phyloP scores from a whole-genome alignment of 495 filamentous ascomycete genomes.

The Talaromyces ruber region DNA sequence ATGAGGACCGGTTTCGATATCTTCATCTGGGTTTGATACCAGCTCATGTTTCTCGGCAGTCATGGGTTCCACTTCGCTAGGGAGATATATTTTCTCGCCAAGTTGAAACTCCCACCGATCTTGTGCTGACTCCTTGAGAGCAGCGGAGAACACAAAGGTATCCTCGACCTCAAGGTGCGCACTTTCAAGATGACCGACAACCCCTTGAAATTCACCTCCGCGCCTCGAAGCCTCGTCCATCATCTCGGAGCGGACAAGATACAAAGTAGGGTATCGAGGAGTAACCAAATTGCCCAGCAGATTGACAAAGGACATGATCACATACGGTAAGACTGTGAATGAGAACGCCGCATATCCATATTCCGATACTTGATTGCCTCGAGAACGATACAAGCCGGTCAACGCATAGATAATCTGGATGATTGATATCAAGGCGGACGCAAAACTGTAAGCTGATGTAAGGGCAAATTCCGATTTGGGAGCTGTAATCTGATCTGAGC shows the following conservation, averaged over 20 bases:
- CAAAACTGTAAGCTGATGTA: slow-evolving; percentile 15
- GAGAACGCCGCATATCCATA: slow-evolving; percentile 38
- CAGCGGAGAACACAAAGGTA: neutral
- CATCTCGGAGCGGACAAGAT: slow-evolving; percentile 28
- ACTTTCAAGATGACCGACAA: slow-evolving; percentile 16
- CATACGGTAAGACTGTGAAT: slow-evolving; percentile 45
- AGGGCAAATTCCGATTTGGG: neutral
- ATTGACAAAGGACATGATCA: slow-evolving; percentile 61
- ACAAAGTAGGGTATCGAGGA: slow-evolving; percentile 29
- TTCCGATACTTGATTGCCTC: slow-evolving; percentile 25
- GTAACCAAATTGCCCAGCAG: slow-evolving; percentile 33
- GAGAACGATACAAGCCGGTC: slow-evolving; percentile 24
- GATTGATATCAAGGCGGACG: slow-evolving; percentile 24
- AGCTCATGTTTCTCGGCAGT: slow-evolving; percentile 6
- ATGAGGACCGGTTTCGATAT: neutral
- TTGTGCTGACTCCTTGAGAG: slow-evolving; percentile 7
- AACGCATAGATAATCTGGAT: slow-evolving; percentile 30
- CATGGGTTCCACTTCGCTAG: slow-evolving; percentile 13
- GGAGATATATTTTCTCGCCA: slow-evolving; percentile 1
- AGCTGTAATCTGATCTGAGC: no score
- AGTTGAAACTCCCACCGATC: slow-evolving; percentile 16
- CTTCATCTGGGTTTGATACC: neutral
- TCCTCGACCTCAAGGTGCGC: slow-evolving; percentile 3
- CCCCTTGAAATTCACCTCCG: slow-evolving; percentile 23
- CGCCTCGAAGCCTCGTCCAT: slow-evolving; percentile 34